Percentiles rank a stretch among this genome's conserved stretches.
phyloP scores from a whole-genome alignment of 2,329 filamentous ascomycete genomes.

The Calonectria ilicicola region DNA sequence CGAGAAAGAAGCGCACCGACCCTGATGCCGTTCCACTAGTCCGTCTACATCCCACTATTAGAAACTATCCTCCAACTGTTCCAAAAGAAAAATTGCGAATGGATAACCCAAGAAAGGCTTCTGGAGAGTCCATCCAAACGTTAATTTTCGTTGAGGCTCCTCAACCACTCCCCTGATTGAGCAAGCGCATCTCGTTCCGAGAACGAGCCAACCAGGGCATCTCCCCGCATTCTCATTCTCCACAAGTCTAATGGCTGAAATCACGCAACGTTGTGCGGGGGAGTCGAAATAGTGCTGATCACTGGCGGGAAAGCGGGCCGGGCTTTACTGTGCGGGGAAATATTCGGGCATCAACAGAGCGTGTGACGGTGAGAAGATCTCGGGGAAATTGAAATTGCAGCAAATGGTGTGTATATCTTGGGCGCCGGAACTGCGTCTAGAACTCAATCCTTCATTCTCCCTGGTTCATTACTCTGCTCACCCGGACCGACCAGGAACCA shows the following conservation, averaged over 20 bases:
- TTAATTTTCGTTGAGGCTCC: not conserved
- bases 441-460: not conserved
- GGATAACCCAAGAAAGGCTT: not conserved
- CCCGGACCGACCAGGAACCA: not conserved
- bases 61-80: too few relatives aligned
- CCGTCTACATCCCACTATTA: too few relatives aligned
- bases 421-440: not conserved
- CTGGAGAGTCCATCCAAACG: not conserved
- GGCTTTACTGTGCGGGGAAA: conserved; percentile 2
- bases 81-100: too few relatives aligned
- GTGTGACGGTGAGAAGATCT: not conserved
- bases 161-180: not conserved
- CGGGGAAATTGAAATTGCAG: not conserved
- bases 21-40: too few relatives aligned
- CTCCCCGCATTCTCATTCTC: not conserved
- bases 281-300: not conserved
- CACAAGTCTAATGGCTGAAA: conserved; percentile 5
- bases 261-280: conserved; percentile 4
- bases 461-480: not conserved
- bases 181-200: not conserved
- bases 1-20: too few relatives aligned
- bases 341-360: not conserved
- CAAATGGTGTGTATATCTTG: not conserved
- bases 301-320: conserved; percentile 1
- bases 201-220: not conserved